These are phyloP conservation scores for Fusarium xylarioides DNA, from an alignment of 2,329 filamentous ascomycete genomes.

Conservation along the genomic window DNA sequence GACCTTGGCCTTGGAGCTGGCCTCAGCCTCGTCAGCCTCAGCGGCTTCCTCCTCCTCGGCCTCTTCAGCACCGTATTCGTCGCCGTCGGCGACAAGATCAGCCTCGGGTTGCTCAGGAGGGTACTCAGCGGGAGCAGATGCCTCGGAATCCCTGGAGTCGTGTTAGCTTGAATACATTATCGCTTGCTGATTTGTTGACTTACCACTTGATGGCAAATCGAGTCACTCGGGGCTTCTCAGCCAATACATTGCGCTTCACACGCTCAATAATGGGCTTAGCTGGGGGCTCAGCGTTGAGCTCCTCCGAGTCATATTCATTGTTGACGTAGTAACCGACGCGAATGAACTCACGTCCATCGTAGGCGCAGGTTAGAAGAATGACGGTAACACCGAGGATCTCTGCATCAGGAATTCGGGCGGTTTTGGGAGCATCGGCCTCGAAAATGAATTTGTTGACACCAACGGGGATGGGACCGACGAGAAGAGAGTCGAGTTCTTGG, in stretches of 20 bases:
- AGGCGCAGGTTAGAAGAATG: constrained; percentile 94
- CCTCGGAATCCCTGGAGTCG: constrained; percentile 86
- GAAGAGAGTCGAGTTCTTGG: constrained; percentile 95
- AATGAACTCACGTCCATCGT: constrained; percentile 96
- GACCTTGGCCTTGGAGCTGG: constrained; percentile 54
- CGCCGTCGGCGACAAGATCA: constrained; percentile 84
- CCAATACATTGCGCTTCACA: constrained; percentile 89
- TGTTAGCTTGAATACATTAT: background rate
- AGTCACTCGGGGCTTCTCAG: constrained; percentile 96
- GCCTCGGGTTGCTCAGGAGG: constrained; percentile 98
- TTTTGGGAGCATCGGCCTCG: constrained; percentile 92
- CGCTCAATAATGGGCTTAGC: constrained; percentile 92
- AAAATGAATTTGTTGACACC: constrained; percentile 99
- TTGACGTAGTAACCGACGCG: constrained; percentile 99
- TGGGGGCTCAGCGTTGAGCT: constrained; percentile 88
- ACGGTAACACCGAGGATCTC: constrained; percentile 98
- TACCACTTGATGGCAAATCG: constrained; percentile 99
- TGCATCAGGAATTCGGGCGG: constrained; percentile 87
- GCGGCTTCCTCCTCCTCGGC: constrained; percentile 75
- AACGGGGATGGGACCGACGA: constrained; percentile 96
- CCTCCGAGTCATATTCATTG: constrained; percentile 96
- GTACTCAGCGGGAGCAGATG: constrained; percentile 93
- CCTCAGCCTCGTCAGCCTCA: constrained; percentile 56
- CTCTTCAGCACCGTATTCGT: constrained; percentile 91
- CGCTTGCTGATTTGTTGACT: constrained; percentile 41